A percentile compares a stretch with the other conserved stretches of the same genome.
Conservation (phyloP, 2,329 filamentous ascomycete species). For the Talaromyces sp. region DNA sequence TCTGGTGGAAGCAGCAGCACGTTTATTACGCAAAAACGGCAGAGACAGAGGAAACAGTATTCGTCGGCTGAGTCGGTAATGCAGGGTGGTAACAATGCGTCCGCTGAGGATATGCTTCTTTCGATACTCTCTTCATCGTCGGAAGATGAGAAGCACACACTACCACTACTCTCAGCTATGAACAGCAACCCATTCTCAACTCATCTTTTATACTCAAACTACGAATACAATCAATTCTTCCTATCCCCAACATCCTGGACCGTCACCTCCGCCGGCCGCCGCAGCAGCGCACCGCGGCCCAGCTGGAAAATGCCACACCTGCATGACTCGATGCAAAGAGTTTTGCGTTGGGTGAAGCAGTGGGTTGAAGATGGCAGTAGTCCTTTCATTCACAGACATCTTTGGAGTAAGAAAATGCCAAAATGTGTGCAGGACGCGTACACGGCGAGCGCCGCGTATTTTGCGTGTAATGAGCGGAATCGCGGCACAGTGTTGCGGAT, state of each 20-base stretch:
- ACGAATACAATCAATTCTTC: not conserved
- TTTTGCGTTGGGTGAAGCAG: slow-evolving; percentile 6
- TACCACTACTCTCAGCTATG: not conserved
- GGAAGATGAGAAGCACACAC: not conserved
- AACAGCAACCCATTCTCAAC: not conserved
- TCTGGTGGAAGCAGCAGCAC: not conserved
- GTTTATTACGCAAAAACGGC: not conserved
- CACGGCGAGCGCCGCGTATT: slow-evolving; percentile 3
- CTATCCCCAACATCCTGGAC: slow-evolving; percentile 3
- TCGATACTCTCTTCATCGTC: not conserved
- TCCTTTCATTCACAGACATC: slow-evolving; percentile 5
- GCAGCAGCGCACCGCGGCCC: not conserved
- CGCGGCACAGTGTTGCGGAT: not conserved
- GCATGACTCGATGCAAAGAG: not conserved
- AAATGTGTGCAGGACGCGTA: slow-evolving; percentile 10
- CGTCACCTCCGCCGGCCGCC: not conserved
- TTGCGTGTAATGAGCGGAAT: not conserved
- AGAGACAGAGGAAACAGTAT: not conserved
- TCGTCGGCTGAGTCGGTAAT: not conserved
- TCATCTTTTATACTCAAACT: not conserved
- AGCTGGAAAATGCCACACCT: not conserved
- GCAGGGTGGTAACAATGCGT: not conserved
- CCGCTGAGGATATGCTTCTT: not conserved
- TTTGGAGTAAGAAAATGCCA: not conserved
- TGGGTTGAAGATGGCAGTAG: slow-evolving; percentile 9